Conservation (phyloP, 345 rosid species). For the Psidium friedrichsthalianum region DNA sequence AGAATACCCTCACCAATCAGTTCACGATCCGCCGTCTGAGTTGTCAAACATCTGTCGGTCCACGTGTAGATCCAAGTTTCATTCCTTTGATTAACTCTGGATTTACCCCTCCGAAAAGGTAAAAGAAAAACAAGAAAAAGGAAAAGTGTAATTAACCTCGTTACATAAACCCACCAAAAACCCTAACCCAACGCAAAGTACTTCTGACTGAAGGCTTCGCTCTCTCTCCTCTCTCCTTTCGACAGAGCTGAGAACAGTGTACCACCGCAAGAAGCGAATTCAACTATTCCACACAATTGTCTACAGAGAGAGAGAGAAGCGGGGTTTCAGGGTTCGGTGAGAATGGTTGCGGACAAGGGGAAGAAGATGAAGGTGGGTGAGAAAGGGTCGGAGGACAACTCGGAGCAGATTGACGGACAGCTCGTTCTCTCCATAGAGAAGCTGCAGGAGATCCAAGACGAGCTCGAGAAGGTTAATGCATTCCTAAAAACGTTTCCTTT, state of each 20-base stretch:
- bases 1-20: background rate
- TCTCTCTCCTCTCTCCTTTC: background rate
- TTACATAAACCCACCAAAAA: background rate
- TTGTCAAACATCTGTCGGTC: background rate
- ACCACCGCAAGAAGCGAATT: background rate
- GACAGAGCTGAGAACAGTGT: background rate
- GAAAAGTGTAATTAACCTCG: background rate
- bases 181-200: background rate
- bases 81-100: background rate
- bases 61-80: background rate
- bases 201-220: background rate
- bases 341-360: conserved; percentile 77
- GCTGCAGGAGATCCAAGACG: conserved; percentile 95
- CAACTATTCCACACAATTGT: background rate
- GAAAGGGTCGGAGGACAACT: conserved; percentile 28
- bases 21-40: background rate
- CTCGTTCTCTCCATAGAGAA: conserved; percentile 86
- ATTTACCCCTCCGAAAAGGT: background rate
- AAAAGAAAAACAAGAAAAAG: accelerated
- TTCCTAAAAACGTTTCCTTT: background rate
- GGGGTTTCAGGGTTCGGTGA: background rate
- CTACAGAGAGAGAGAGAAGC: background rate
- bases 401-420: conserved; percentile 58
- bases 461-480: conserved; percentile 70
- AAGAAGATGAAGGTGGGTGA: conserved; percentile 67